Base-by-base conservation (phyloP, 2,329 filamentous ascomycete genomes). In the Aspergillus latus region DNA sequence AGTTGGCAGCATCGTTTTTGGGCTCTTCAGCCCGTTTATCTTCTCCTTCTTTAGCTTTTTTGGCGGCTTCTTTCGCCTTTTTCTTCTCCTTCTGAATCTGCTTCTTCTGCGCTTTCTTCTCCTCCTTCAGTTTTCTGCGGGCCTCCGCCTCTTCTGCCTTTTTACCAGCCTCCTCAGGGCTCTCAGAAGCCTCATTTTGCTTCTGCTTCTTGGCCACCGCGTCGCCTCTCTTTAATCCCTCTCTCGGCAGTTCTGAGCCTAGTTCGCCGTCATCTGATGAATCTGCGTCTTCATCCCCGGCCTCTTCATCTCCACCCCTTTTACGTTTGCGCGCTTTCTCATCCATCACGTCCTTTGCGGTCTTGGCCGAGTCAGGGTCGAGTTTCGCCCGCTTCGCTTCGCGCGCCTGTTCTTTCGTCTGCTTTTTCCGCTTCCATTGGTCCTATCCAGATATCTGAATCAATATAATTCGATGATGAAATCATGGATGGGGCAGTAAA, bases 381-480 rank as follows among this genome's bases (percentile, higher is more conserved):
- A 97, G 83, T 77, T 97, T 97, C 59, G 89, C 90, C 70, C 88
- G 84, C 77, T 92, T 92, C 54, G 91, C 89, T 64, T 88, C 87
- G 60, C 86, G 85, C 58, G 90, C 90, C 74, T 96, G 84, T 73
- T 91, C 89, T 72, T 96, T 96, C 49, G 91, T 93, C 77, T 97
- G 92, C 80, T 97, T 97, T 78, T 94, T 96, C 70, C 88, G 88
- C 73, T 87, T 86, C 91, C 92, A 96, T 87, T 97, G 91, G 67
- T 94, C 89, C 91, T 96, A 68, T 60, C 63, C 42, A 59, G 49
- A 53, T 59, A 52, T 49, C 43, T 45, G 42, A 60, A 59, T 64
- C 59, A 64, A 57, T 34, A 37, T 52, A 48, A 56, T 46, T 54
- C 29, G 42, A 26, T 32, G 15, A 52, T 52, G 54, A 47, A 28